Evolutionary conservation across 1,284 basidiomycete species (phyloP).

Genomic region (Melanopsichium pennsylvanicum): DNA sequence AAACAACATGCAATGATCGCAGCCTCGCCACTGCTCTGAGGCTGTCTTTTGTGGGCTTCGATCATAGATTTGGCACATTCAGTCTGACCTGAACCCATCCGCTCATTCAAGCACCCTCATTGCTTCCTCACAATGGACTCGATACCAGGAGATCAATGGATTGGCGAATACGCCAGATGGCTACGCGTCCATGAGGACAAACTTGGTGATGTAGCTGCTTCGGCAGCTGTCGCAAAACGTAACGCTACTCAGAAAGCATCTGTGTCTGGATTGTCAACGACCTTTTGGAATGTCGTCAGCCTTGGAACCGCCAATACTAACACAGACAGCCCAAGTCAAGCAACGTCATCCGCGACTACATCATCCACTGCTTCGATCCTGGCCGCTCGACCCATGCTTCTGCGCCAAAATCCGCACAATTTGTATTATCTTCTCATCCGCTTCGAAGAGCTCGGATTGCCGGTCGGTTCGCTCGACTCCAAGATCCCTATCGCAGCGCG

Average conservation of each 20-base stretch:
- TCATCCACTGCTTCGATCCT: neutral
- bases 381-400: conserved; percentile 66
- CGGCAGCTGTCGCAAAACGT: conserved; percentile 8
- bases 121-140: conserved; percentile 40
- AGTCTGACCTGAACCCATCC: too few species aligned
- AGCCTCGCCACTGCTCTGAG: too few species aligned
- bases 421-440: conserved; percentile 87
- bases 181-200: conserved; percentile 50
- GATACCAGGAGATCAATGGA: conserved; percentile 47
- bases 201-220: conserved; percentile 39
- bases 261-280: conserved; percentile 11
- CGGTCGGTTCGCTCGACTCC: conserved; percentile 81
- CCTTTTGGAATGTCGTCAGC: conserved; percentile 39
- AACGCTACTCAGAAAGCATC: conserved; percentile 1
- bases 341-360: neutral
- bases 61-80: too few species aligned
- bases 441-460: conserved; percentile 78
- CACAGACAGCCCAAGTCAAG: neutral
- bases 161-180: conserved; percentile 53
- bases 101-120: too few species aligned
- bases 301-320: conserved; percentile 14
- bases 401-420: conserved; percentile 80
- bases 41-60: too few species aligned
- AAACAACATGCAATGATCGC: too few species aligned
- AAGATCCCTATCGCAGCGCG: conserved; percentile 61